Evolutionary conservation across 148 eudicot genomes (phyloP).

Genomic region (Silene latifolia): DNA sequence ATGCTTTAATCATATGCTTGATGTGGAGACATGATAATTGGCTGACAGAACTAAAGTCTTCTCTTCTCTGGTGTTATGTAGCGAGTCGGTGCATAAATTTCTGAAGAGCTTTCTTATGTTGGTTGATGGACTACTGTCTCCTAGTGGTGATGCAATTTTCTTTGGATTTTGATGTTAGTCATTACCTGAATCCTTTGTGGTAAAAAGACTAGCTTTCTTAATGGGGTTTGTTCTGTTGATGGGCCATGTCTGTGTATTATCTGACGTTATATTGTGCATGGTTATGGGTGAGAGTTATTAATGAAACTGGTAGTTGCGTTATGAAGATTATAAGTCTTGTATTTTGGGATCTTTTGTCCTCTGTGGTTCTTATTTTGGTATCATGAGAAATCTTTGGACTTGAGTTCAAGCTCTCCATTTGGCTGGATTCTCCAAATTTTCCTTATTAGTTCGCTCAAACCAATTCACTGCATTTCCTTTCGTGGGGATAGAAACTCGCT

Average conservation of each 20-base stretch:
- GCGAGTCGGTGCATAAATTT: slow-evolving; percentile 5
- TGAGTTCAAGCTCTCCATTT: background rate
- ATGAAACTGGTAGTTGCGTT: background rate
- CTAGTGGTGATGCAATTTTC: background rate
- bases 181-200: background rate
- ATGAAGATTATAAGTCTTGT: background rate
- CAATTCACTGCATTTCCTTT: background rate
- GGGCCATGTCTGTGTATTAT: background rate
- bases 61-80: slow-evolving; percentile 1
- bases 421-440: background rate
- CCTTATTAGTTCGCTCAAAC: background rate
- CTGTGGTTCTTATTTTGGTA: background rate
- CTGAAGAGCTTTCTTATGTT: background rate
- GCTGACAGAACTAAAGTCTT: background rate
- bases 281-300: background rate
- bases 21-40: background rate
- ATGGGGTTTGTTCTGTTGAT: background rate
- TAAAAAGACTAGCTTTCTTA: background rate
- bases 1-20: background rate
- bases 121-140: background rate
- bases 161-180: background rate
- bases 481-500: background rate
- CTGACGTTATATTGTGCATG: background rate
- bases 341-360: background rate
- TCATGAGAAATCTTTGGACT: background rate